Evolutionary conservation across 805 yeast genomes (phyloP), one percentile per base, ranked within the genome.

Genomic region (Ogataea philodendri): DNA sequence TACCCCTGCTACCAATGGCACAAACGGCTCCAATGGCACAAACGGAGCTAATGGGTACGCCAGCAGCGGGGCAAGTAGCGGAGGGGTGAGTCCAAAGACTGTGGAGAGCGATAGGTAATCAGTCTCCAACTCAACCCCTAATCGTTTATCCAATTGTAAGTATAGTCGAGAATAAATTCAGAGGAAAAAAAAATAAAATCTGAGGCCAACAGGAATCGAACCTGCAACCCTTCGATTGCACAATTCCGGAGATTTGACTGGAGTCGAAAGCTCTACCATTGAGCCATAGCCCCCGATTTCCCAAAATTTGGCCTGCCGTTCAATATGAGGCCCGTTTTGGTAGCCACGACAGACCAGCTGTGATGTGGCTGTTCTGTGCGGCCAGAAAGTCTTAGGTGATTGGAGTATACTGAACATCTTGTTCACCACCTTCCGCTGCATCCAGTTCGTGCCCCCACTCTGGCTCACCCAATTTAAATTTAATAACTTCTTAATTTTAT

Each of bases 131-230:
- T n/a, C n/a, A n/a, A n/a, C n/a, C n/a, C n/a, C n/a, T n/a, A n/a
- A n/a, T n/a, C n/a, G n/a, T n/a, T n/a, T n/a, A n/a, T n/a, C 14
- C 15, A 10, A 5, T 21, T 15, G 10, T 15, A 15, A 21, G 17
- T 23, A 20, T 22, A 35, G 20, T 25, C 18, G 28, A 29, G 7
- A n/a, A 25, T 17, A 29, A 19, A 7, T 31, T 18, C 9, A 9
- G 16, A 7, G 7, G 9, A 9, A 32, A 57, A 57, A 51, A 46
- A 56, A 56, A 52, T 49, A 58, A 63, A 57, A 44, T 38, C 48
- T 76, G 81, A 76, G 79, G 76, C 82, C 81, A 82, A 78, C 85
- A 78, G 84, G 85, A 78, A 76, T 78, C 74, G 85, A 78, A 78
- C 85, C 84, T 78, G 84, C 85, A 78, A 74, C 85, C 85, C 76